Evolutionary conservation across 768 basidiomycete genomes (phyloP).

Genomic region (Dioszegia hungarica): DNA sequence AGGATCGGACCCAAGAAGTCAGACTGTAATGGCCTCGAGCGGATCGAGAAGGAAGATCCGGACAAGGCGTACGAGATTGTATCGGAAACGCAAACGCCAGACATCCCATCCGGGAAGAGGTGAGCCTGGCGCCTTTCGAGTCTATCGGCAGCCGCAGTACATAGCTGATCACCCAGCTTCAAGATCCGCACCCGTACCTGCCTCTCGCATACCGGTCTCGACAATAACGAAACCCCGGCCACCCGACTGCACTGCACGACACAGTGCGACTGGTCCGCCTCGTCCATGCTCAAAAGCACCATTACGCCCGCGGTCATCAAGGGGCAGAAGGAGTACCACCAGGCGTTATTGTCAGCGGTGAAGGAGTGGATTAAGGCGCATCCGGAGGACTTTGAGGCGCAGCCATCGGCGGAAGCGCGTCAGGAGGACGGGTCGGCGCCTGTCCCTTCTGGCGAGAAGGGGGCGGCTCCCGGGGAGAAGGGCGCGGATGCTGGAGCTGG

Average conservation of each 20-base stretch:
- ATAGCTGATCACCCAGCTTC: slow-evolving; percentile 16
- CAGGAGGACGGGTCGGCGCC: too few relatives aligned
- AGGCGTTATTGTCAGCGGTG: slow-evolving; percentile 6
- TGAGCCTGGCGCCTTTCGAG: too few relatives aligned
- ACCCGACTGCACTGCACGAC: slow-evolving; percentile 29
- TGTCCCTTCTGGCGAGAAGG: too few relatives aligned
- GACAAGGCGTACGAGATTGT: slow-evolving; percentile 21
- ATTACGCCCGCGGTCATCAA: slow-evolving; percentile 35
- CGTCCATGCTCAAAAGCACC: slow-evolving; percentile 18
- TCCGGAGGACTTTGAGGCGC: slow-evolving; percentile 16
- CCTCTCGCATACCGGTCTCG: slow-evolving; percentile 14
- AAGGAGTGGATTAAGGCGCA: slow-evolving; percentile 17
- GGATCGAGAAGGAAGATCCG: slow-evolving; percentile 12
- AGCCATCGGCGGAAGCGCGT: too few relatives aligned
- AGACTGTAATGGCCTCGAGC: slow-evolving; percentile 20
- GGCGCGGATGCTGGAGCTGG: neutral
- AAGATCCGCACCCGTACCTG: slow-evolving; percentile 21
- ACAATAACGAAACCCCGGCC: slow-evolving; percentile 11
- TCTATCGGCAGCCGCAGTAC: neutral
- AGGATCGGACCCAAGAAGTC: slow-evolving; percentile 25
- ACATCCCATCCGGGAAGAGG: slow-evolving; percentile 29
- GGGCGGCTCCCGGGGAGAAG: neutral
- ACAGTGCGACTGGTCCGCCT: slow-evolving; percentile 24
- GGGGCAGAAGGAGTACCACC: slow-evolving; percentile 26
- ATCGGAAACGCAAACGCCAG: slow-evolving; percentile 25